Base-by-base conservation (phyloP, 106 monocot species). In the Phalaenopsis aphrodite region DNA sequence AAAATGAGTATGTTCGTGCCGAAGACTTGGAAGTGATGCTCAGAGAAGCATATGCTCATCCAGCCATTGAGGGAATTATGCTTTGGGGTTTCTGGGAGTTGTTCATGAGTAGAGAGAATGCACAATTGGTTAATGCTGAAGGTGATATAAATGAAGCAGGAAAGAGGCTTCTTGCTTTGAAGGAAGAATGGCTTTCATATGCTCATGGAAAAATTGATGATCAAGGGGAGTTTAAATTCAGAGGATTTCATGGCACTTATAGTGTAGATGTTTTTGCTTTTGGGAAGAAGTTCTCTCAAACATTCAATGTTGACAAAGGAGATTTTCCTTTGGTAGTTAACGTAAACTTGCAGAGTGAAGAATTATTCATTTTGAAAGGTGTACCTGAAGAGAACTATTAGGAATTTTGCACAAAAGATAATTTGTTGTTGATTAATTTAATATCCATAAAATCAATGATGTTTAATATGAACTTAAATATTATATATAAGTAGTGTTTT, bases 21-120 rank as follows among this genome's bases (percentile, higher is more conserved):
- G 89, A 92, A 37, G 92, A 92, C 67, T 84, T 92, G 87, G 97
- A 98, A 68, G 97, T 92, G 4, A 87, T 98, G 89, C 84, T 94
- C 12, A 90, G 92, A 1, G 97, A 98, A 83, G 94, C 92, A 6
- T 92, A 85, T 52, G 94, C 97, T 2, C 94, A 98, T 83, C 94
- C 97, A 11, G 75, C 97, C 0, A 88, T 98, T 5, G 92, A 90
- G 4, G 96, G 96, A n/a, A 56, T 94, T 57, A 88, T 94, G 96
- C 83, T 95, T 2, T 94, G 94, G 94, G 91, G 89, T 0, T 97
- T 92, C 81, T 97, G 94, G 96, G 96, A 97, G 80, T 72, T 94
- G 82, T 87, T 82, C 79, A 89, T 93, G 93, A 83, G 86, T 55
- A 82, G 94, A 46, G 75, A 88, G 18, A 86, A 94, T 43, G 78